A percentile compares a stretch with the other conserved stretches of the same genome.
Conservation (phyloP, 2,329 filamentous ascomycete genomes). For the Didymosphaeria variabile region DNA sequence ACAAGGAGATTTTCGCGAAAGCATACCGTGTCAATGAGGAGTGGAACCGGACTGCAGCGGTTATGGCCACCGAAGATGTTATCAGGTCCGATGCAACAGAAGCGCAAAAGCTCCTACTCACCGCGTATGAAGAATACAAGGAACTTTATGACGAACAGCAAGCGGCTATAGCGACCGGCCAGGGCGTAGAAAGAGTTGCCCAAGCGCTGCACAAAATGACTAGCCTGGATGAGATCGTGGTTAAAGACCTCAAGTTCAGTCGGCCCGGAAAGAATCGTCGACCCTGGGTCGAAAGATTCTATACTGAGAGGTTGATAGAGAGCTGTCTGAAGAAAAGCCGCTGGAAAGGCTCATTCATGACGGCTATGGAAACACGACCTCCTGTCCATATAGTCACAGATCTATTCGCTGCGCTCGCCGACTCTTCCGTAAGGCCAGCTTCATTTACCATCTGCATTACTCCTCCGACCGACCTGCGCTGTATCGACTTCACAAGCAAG, state of each 20-base stretch:
- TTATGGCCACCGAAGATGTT: neutral
- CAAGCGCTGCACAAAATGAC: neutral
- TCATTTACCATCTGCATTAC: neutral
- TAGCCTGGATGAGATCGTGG: neutral
- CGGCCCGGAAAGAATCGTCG: neutral
- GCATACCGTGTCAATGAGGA: neutral
- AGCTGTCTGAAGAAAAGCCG: neutral
- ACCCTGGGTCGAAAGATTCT: neutral
- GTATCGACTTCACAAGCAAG: neutral
- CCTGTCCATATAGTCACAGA: neutral
- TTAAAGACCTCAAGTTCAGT: neutral
- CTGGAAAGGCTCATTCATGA: neutral
- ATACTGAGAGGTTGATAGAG: neutral
- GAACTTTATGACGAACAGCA: neutral
- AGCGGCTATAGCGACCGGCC: neutral
- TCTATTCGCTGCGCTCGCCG: constrained; percentile 2
- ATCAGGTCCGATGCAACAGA: neutral
- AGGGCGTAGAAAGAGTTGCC: neutral
- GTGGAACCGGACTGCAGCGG: neutral
- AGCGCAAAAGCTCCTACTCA: neutral
- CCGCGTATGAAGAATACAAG: neutral
- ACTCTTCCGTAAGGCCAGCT: neutral
- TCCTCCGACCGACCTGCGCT: neutral
- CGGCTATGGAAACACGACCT: neutral
- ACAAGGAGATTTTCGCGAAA: neutral